Evolutionary conservation across 176 grass and related monocot species (phyloP).

Genomic region (Oryza meridionalis): DNA sequence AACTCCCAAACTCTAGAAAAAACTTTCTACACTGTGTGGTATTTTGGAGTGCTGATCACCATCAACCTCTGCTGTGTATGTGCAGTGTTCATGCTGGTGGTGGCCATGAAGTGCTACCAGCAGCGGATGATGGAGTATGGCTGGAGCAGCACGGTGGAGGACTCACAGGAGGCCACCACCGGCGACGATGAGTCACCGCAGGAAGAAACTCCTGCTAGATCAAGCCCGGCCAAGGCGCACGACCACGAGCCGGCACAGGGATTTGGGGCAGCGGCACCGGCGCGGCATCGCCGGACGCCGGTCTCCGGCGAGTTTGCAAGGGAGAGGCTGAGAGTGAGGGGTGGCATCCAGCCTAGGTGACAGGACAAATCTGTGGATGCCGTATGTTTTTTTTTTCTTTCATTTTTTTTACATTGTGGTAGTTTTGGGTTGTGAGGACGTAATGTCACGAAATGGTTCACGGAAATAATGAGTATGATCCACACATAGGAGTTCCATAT

Average conservation of each 20-base stretch:
- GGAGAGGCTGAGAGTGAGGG: conserved; percentile 54
- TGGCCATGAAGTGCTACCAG: conserved; percentile 86
- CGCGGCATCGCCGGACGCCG: conserved; percentile 21
- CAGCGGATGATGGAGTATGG: conserved; percentile 63
- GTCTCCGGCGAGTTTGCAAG: conserved; percentile 42
- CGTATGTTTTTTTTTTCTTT: background rate
- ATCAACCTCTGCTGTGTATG: background rate
- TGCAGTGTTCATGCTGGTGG: conserved; percentile 86
- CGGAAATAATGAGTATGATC: background rate
- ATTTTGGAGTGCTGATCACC: background rate
- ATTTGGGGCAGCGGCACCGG: background rate
- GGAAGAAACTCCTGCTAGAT: conserved; percentile 28
- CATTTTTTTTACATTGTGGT: background rate
- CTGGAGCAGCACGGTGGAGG: conserved; percentile 49
- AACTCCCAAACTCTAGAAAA: background rate
- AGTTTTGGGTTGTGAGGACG: background rate
- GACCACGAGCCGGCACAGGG: background rate
- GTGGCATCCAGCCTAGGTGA: conserved; percentile 58
- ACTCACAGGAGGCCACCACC: background rate
- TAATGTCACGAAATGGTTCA: background rate
- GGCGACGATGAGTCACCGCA: background rate
- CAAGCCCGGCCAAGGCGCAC: background rate
- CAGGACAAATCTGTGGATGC: background rate
- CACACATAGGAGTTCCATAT: background rate
- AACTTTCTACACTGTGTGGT: background rate